Evolutionary conservation across 257 asterid genomes (phyloP), one percentile per base, ranked within the genome.

Genomic region (Henckelia pumila): DNA sequence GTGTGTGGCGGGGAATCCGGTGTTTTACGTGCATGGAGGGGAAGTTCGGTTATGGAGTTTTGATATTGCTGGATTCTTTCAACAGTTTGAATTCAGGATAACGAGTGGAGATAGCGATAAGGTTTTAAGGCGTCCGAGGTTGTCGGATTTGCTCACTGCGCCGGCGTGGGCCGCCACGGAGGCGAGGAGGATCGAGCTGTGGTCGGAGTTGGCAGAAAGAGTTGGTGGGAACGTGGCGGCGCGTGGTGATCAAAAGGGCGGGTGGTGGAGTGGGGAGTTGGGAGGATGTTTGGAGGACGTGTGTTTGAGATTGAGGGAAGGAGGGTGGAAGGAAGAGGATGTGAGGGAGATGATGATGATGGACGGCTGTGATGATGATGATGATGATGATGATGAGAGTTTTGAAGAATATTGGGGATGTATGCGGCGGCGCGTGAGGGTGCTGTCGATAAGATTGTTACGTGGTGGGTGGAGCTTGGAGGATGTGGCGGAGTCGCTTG

Each of bases 111-210:
- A 55, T 2, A 58, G 73, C 1, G 83, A 60, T 53, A 84, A 66
- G n/a, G 60, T 61, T 53, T 7, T 63, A 55, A 58, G 57, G 71
- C 56, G 78, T 5, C 75, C 75, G 62, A 67, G 72, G 40, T 19
- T 30, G 76, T 53, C 62, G 5, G 72, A 61, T 22, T 22, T 75
- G 26, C 63, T 81, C 4, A 66, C 83, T 0, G 80, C 83, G n/a
- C 98, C 98, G 22, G 81, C 95, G 2, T 92, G 98, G 97, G 95
- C 96, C n/a, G 98, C 98, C 20, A 92, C 80, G 62, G 89, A 82
- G 80, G 89, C 87, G 5, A 66, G 95, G 70, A 71, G 76, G 77
- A 76, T 92, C 3, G 95, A 84, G 71, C 79, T 92, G 37, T 92
- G 98, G 98, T 66, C 97, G 67, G 86, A 76, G 30, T 6, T 83